Evolutionary conservation across 495 filamentous ascomycete genomes (phyloP).

Genomic region (Neurospora tetrasperma): DNA sequence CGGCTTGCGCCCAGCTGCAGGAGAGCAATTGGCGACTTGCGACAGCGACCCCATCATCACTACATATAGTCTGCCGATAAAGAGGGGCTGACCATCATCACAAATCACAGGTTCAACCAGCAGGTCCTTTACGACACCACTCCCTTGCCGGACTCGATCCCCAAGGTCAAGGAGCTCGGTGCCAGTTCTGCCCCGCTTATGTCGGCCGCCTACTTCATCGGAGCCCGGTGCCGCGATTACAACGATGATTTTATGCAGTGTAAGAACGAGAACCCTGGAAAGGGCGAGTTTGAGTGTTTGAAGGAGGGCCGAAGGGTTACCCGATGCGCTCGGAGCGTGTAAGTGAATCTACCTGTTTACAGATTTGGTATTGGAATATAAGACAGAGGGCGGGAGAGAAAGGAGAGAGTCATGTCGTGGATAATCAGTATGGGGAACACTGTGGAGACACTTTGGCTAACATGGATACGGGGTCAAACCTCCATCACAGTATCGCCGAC

Average conservation of each 20-base stretch:
- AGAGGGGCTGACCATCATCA: conserved; percentile 13
- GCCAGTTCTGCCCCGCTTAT: conserved; percentile 82
- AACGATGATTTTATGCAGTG: conserved; percentile 99
- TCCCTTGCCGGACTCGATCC: conserved; percentile 83
- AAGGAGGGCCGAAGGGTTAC: conserved; percentile 95
- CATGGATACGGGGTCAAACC: conserved; percentile 1
- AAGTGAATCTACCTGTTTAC: conserved; percentile 31
- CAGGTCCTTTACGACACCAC: conserved; percentile 89
- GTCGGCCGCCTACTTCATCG: conserved; percentile 95
- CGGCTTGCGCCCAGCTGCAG: background rate
- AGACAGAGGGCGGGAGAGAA: background rate
- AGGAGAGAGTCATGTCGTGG: background rate
- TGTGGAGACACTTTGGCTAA: background rate
- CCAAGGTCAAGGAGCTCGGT: conserved; percentile 83
- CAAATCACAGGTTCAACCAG: conserved; percentile 71
- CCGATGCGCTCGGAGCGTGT: conserved; percentile 92
- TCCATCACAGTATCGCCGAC: conserved; percentile 63
- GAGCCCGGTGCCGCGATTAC: conserved; percentile 83
- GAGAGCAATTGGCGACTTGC: conserved; percentile 12
- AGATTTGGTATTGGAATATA: background rate
- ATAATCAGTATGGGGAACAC: background rate
- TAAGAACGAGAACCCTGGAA: conserved; percentile 81
- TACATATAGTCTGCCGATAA: background rate
- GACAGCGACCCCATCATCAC: background rate
- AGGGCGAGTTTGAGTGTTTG: conserved; percentile 87